Conservation (phyloP, 163 green algal species). For the Scenedesmus sp. region DNA sequence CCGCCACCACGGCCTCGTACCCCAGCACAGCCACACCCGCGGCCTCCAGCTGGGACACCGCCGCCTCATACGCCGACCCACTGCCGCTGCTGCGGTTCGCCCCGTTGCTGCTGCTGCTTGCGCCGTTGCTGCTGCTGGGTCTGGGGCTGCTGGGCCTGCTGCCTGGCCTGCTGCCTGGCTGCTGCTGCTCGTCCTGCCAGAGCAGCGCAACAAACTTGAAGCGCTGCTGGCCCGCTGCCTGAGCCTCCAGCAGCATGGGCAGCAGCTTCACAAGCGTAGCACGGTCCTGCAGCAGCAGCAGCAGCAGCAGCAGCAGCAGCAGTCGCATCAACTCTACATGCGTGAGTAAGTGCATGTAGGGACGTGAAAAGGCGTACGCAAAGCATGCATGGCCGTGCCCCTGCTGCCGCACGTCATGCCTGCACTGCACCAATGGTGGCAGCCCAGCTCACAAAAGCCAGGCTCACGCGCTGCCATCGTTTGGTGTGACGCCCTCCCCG, state of each 20-base stretch:
- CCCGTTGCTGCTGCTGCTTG: not conserved
- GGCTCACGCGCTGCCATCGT: too few relatives aligned
- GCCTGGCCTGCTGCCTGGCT: not conserved
- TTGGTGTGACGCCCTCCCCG: too few relatives aligned
- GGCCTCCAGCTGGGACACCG: not conserved
- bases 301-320: not conserved
- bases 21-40: conserved; percentile 63
- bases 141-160: conserved; percentile 29
- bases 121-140: not conserved
- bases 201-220: conserved; percentile 80
- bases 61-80: conserved; percentile 3
- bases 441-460: too few relatives aligned
- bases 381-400: not conserved
- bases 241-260: conserved; percentile 61
- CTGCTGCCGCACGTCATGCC: not conserved
- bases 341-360: not conserved
- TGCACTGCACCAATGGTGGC: too few relatives aligned
- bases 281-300: conserved; percentile 68
- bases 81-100: not conserved
- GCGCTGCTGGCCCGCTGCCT: not conserved
- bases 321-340: not conserved
- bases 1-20: conserved; percentile 73
- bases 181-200: conserved; percentile 65
- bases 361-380: not conserved
- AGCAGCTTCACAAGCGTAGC: conserved; percentile 78